These are phyloP conservation scores for Euphorbia tirucalli DNA, from an alignment of 345 rosid genomes.

Conservation along the genomic window DNA sequence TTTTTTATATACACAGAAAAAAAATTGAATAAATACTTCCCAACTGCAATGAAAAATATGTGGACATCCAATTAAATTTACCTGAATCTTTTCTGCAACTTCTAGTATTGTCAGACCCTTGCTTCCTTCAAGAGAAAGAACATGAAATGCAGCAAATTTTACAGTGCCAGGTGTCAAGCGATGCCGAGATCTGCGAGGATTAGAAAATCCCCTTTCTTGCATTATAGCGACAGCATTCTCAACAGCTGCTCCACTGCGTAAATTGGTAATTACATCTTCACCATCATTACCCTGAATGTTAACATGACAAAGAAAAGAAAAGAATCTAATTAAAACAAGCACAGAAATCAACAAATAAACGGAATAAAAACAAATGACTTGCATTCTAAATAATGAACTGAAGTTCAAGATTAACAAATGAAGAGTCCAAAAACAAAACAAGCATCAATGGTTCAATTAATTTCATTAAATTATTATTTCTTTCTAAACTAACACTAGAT, in stretches of 20 bases:
- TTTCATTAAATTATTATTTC: not conserved
- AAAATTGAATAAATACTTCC: constrained; percentile 4
- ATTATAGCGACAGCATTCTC: constrained; percentile 80
- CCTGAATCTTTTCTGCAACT: constrained; percentile 93
- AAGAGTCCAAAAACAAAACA: not conserved
- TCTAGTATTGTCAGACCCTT: constrained; percentile 78
- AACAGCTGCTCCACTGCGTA: constrained; percentile 78
- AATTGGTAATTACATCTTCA: constrained; percentile 58
- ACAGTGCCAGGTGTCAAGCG: constrained; percentile 94
- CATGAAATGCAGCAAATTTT: constrained; percentile 89
- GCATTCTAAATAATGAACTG: not conserved
- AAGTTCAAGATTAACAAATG: not conserved
- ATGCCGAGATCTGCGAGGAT: constrained; percentile 79
- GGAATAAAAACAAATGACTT: not conserved
- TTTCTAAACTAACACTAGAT: not conserved
- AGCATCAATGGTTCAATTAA: not conserved
- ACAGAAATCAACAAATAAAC: not conserved
- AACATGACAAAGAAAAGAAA: not conserved
- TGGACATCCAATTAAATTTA: constrained; percentile 20
- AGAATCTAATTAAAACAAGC: not conserved
- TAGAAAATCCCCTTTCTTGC: constrained; percentile 81
- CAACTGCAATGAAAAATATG: not conserved
- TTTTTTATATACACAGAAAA: constrained; percentile 12
- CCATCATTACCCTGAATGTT: constrained; percentile 56
- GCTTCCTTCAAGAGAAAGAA: constrained; percentile 75